Evolutionary conservation across 2,329 filamentous ascomycete species (phyloP), one percentile per base, ranked within the genome.

Genomic region (Rugonectria rugulosa): DNA sequence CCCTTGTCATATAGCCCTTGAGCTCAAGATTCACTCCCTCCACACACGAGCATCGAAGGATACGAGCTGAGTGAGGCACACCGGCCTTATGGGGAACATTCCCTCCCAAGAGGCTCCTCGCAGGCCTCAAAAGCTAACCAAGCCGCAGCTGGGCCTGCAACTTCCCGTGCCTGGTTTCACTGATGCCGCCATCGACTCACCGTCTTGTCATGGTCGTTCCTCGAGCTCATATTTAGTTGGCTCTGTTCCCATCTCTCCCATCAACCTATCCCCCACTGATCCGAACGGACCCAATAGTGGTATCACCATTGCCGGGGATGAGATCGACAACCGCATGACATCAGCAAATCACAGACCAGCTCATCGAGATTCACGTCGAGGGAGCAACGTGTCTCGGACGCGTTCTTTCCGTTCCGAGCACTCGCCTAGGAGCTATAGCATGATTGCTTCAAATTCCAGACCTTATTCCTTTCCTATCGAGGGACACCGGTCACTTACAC

Each of bases 61-160:
- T 42, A 42, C 40, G 40, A 42, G 24, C 51, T 45, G 38, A 54
- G 48, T 40, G 37, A 40, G 20, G 52, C 52, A 57, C 24, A 43
- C 41, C 51, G 42, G 42, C 45, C 54, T 48, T 60, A 84, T 84
- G 81, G 81, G 81, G 50, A 84, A 84, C 67, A 70, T 74, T 40
- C 70, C 77, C 52, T 84, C 80, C 38, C 69, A 75, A 62, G 77
- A 81, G 69, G 73, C 74, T 67, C 70, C 72, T 57, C 61, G 67
- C 53, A 68, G 72, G 65, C 70, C 77, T 67, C 78, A 82, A 60
- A 83, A 77, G 72, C 75, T 84, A 57, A 81, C 78, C 45, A 84
- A 84, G 67, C 77, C 79, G 56, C 78, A 74, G 56, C 76, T 73
- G 29, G 72, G 71, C 50, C 77, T 71, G 60, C 72, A 72, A 70